Conservation (phyloP, 1,284 basidiomycete genomes). For the Stygiomarasmius scandens region DNA sequence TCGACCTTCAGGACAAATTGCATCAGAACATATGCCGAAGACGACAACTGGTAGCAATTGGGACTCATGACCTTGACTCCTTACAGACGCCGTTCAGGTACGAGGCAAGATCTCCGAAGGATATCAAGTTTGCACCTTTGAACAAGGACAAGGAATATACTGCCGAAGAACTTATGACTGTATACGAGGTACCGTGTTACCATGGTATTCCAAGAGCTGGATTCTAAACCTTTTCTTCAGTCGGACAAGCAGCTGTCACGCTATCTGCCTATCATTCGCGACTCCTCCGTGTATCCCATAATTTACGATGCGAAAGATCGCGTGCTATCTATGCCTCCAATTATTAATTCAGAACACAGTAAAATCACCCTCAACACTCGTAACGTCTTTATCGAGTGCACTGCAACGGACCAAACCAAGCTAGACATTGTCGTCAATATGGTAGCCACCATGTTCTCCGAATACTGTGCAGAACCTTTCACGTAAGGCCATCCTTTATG, state of each 20-base stretch:
- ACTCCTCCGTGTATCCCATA: conserved; percentile 96
- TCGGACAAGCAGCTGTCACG: conserved; percentile 89
- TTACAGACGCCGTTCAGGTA: conserved; percentile 89
- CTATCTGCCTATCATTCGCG: conserved; percentile 92
- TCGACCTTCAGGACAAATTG: conserved; percentile 97
- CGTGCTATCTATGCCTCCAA: conserved; percentile 96
- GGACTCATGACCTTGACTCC: conserved; percentile 96
- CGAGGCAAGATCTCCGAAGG: conserved; percentile 84
- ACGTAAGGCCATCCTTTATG: conserved; percentile 59
- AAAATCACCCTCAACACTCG: conserved; percentile 95
- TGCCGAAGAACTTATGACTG: conserved; percentile 84
- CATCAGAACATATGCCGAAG: conserved; percentile 95
- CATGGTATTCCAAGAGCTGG: not conserved
- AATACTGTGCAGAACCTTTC: conserved; percentile 92
- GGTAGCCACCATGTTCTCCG: conserved; percentile 95
- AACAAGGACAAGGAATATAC: conserved; percentile 78
- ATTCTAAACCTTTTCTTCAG: conserved; percentile 40
- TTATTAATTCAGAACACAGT: conserved; percentile 97
- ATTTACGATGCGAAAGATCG: conserved; percentile 90
- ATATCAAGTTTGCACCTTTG: conserved; percentile 90
- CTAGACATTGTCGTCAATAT: conserved; percentile 95
- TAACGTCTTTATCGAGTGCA: conserved; percentile 97
- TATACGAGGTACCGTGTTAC: conserved; percentile 95
- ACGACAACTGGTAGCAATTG: conserved; percentile 93
- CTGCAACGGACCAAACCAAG: conserved; percentile 98